These are phyloP conservation scores for Rubroboletus pulcherrimus DNA, from an alignment of 768 basidiomycete genomes.

Conservation along the genomic window DNA sequence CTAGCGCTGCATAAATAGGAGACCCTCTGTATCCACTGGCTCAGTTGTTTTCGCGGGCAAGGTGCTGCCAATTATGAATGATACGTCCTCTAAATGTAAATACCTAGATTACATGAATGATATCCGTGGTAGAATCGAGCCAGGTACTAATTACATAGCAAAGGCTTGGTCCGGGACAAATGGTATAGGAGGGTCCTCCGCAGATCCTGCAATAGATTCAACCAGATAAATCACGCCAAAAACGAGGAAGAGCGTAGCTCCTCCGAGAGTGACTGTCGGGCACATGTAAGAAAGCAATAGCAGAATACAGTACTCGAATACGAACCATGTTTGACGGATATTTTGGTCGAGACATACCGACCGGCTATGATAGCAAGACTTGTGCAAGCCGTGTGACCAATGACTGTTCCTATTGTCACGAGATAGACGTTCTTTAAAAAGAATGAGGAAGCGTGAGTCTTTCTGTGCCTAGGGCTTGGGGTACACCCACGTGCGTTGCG, in stretches of 20 bases:
- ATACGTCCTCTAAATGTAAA: not conserved
- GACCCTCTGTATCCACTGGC: not conserved
- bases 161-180: constrained; percentile 6
- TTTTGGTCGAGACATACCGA: constrained; percentile 86
- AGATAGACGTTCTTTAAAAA: constrained; percentile 79
- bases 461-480: not conserved
- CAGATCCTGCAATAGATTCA: constrained; percentile 44
- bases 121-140: not conserved
- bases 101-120: not conserved
- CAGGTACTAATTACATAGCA: not conserved
- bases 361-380: constrained; percentile 91
- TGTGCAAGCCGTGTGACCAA: constrained; percentile 87
- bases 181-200: constrained; percentile 20
- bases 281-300: not conserved
- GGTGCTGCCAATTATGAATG: not conserved
- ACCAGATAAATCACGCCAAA: constrained; percentile 79
- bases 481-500: constrained; percentile 78
- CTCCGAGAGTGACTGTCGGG: constrained; percentile 72
- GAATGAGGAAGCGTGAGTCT: constrained; percentile 1
- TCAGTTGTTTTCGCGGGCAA: not conserved
- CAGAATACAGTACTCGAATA: constrained; percentile 12
- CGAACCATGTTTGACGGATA: constrained; percentile 89
- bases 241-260: constrained; percentile 76
- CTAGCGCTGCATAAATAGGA: not conserved
- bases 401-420: constrained; percentile 83